A percentile compares a stretch with the other conserved stretches of the same genome.
Conservation (phyloP, 805 yeast genomes). For the Candida pseudoglaebosa region DNA sequence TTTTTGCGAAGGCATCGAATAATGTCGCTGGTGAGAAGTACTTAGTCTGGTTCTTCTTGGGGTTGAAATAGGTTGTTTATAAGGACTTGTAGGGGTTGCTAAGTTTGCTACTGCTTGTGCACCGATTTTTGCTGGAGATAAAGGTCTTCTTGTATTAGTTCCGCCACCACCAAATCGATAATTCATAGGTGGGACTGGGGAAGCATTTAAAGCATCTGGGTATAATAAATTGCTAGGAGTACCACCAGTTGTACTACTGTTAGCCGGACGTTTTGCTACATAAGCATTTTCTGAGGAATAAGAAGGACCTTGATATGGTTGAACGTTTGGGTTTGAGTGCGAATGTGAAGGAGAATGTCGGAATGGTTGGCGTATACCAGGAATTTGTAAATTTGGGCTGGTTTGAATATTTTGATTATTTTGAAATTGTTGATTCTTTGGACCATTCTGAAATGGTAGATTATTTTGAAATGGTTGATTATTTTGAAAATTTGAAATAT, state of each 20-base stretch:
- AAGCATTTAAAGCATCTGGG: constrained; percentile 22
- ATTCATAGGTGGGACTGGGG: constrained; percentile 30
- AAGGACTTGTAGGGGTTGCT: constrained; percentile 34
- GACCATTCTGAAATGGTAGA: too few species aligned
- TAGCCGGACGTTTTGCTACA: neutral
- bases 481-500: too few species aligned
- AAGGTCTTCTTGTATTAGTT: constrained; percentile 30
- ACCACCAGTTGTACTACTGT: neutral
- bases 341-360: constrained; percentile 4
- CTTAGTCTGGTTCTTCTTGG: constrained; percentile 11
- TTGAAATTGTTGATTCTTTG: too few species aligned
- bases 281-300: constrained; percentile 2
- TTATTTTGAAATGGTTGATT: too few species aligned
- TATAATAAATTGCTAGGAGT: neutral
- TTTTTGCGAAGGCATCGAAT: constrained; percentile 37
- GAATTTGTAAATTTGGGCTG: neutral
- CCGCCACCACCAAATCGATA: constrained; percentile 35
- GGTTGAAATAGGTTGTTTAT: constrained; percentile 16
- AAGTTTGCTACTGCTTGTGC: constrained; percentile 63
- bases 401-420: neutral
- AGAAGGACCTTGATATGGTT: constrained; percentile 6
- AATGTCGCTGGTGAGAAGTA: constrained; percentile 36
- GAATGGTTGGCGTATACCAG: neutral
- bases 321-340: constrained; percentile 5
- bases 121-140: constrained; percentile 69